Conservation (phyloP, 768 basidiomycete genomes). For the Boletales sp. region DNA sequence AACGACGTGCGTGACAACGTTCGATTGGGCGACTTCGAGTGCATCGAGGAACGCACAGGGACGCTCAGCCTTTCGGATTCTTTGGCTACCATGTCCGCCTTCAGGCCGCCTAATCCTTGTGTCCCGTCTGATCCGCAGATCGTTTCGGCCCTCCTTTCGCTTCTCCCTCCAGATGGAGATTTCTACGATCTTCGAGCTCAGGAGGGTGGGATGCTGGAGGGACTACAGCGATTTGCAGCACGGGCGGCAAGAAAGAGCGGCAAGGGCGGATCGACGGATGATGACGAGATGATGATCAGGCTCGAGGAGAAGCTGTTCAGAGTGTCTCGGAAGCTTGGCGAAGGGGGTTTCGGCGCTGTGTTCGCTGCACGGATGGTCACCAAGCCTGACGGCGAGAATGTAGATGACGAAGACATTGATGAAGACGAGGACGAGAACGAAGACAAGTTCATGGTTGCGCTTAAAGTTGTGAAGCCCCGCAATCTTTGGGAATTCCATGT, state of each 20-base stretch:
- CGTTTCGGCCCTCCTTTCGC: conserved; percentile 59
- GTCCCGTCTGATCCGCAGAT: conserved; percentile 75
- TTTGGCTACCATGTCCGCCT: conserved; percentile 55
- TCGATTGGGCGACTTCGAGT: conserved; percentile 12
- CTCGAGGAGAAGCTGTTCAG: conserved; percentile 65
- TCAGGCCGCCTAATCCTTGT: conserved; percentile 83
- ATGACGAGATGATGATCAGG: conserved; percentile 48
- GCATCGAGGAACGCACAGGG: conserved; percentile 59
- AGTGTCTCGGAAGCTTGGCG: conserved; percentile 86
- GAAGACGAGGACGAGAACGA: conserved; percentile 57
- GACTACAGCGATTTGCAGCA: conserved; percentile 70
- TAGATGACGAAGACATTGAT: conserved; percentile 42
- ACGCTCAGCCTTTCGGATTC: conserved; percentile 64
- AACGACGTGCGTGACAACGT: conserved; percentile 11
- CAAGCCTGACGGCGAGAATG: conserved; percentile 39
- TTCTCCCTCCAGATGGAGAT: conserved; percentile 54
- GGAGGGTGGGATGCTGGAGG: conserved; percentile 58
- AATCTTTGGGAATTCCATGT: conserved; percentile 92
- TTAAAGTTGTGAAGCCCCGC: conserved; percentile 88
- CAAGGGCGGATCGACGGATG: conserved; percentile 33
- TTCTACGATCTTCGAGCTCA: conserved; percentile 57
- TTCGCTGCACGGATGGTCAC: conserved; percentile 68
- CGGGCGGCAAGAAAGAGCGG: conserved; percentile 31
- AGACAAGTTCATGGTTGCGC: conserved; percentile 59
- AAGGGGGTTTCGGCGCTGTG: conserved; percentile 96